These are phyloP conservation scores for Pichia norvegensis DNA, from an alignment of 1,139 yeast species.

Conservation along the genomic window DNA sequence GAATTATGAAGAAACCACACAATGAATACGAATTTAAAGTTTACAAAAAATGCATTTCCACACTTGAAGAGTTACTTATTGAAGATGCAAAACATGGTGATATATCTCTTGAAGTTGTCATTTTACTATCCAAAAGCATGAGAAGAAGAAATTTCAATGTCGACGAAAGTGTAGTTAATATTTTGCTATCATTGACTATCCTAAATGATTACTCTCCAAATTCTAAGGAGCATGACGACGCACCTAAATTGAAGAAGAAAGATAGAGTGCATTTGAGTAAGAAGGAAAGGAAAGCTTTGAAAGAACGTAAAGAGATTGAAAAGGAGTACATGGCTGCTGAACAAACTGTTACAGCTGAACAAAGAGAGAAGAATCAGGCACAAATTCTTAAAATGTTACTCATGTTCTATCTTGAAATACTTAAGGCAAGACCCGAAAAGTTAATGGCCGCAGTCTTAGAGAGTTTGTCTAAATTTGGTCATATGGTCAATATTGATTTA, in stretches of 20 bases:
- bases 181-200: slow-evolving; percentile 64
- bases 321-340: slow-evolving; percentile 86
- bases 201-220: slow-evolving; percentile 77
- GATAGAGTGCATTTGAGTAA: slow-evolving; percentile 85
- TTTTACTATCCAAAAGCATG: slow-evolving; percentile 60
- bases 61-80: slow-evolving; percentile 54
- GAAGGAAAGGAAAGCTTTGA: slow-evolving; percentile 77
- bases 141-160: slow-evolving; percentile 71
- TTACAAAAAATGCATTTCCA: slow-evolving; percentile 54
- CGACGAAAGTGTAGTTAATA: slow-evolving; percentile 73
- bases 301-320: slow-evolving; percentile 80
- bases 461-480: slow-evolving; percentile 85
- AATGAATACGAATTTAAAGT: slow-evolving; percentile 39
- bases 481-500: slow-evolving; percentile 84
- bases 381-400: slow-evolving; percentile 70
- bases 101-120: slow-evolving; percentile 65
- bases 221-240: slow-evolving; percentile 36
- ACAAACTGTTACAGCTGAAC: slow-evolving; percentile 76
- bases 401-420: slow-evolving; percentile 66
- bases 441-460: slow-evolving; percentile 84
- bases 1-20: slow-evolving; percentile 51
- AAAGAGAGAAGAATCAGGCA: slow-evolving; percentile 78
- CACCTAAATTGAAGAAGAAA: slow-evolving; percentile 60
- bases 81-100: slow-evolving; percentile 73
- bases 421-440: slow-evolving; percentile 55